Base-by-base conservation (phyloP, 345 rosid species). In the Boechera stricta region DNA sequence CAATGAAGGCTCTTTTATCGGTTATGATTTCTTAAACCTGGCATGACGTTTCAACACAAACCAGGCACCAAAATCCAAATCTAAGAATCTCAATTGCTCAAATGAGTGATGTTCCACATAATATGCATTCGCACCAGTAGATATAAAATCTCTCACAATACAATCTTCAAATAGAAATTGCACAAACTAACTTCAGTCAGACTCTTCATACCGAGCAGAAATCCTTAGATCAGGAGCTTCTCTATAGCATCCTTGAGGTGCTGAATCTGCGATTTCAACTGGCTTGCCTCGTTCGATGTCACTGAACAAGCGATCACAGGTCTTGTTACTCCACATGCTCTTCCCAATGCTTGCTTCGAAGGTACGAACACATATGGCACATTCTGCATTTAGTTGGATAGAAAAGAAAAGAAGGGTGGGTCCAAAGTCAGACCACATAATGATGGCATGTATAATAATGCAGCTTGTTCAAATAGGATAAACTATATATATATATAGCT, bases 331-430 rank as follows among this genome's bases (percentile, higher is more conserved):
- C 98, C 98, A 6, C 95, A 92, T 5, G 98, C 96, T 71, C 97
- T 82, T 60, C 96, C 93, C 70, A 91, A 95, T 7, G 94, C 92
- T 84, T 87, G 89, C 72, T 90, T 86, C 47, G 97, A 94, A 13
- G 97, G 93, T 8, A 94, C 98, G 83, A 94, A 94, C 48, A 94
- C 98, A 53, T 90, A 92, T 5, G 97, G 95, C 45, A 94, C 98
- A 67, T 94, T 92, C 97, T 94, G 88, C 82, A 59, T 28, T 28
- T 5, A 28, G 4, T 5, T 5, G 51, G 74, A 51, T 26, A 77
- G 78, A 56, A 28, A 28, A 28, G 29, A 28, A 28, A 28, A 18
- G 0, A 13, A 53, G 24, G 9, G 26, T 53, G 36, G 1, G 32
- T 16, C 38, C 10, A 68, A 68, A 69, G n/a, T 36, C 28, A 38